Percentiles rank a stretch among this genome's conserved stretches.
Conservation (phyloP, 2,329 filamentous ascomycete genomes). For the Apiospora aurea region DNA sequence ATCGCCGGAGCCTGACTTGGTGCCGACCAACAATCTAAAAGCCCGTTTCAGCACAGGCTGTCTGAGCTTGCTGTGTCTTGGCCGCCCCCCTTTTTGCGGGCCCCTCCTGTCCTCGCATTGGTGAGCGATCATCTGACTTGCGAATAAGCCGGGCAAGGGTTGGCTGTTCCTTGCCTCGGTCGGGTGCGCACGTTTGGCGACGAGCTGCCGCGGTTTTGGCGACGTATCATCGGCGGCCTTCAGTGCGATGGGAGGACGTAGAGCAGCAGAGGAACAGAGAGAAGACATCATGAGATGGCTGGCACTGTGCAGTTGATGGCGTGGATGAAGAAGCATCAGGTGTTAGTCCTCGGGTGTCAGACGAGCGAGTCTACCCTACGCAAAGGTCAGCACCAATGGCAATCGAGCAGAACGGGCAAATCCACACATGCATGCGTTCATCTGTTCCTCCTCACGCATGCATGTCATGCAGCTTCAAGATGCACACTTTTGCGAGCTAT, state of each 20-base stretch:
- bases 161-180: background rate
- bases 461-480: slow-evolving; percentile 23
- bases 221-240: background rate
- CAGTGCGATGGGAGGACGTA: background rate
- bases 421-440: slow-evolving; percentile 23
- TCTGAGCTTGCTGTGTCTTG: slow-evolving; percentile 12
- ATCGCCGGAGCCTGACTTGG: slow-evolving; percentile 14
- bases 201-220: background rate
- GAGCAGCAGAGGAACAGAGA: background rate
- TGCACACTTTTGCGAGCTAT: slow-evolving; percentile 11
- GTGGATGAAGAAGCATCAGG: background rate
- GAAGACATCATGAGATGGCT: background rate
- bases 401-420: background rate
- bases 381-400: background rate
- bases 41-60: slow-evolving; percentile 21
- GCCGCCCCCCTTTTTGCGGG: slow-evolving; percentile 15
- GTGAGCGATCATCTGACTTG: slow-evolving; percentile 13
- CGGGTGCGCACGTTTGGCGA: background rate
- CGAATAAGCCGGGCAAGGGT: background rate
- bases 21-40: slow-evolving; percentile 8
- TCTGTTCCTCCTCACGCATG: slow-evolving; percentile 21
- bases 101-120: slow-evolving; percentile 14
- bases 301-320: background rate
- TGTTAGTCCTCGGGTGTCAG: background rate
- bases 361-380: background rate